Percentiles rank a stretch among this genome's conserved stretches.
These are phyloP conservation scores for Fraxinus cuspidata DNA, from an alignment of 257 asterid species.

Conservation along the genomic window DNA sequence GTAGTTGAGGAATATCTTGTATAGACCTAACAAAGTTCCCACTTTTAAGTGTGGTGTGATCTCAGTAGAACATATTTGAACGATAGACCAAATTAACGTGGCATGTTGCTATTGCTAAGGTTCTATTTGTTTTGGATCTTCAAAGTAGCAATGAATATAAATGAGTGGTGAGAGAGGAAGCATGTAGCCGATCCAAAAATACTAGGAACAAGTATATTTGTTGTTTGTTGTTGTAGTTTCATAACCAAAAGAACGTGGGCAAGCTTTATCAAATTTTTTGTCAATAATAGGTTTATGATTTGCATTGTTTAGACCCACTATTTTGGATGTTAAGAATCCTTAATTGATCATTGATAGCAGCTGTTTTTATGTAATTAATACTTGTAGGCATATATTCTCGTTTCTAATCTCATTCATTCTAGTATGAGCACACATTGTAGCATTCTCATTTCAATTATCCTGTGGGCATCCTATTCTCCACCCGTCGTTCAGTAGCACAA, in stretches of 20 bases:
- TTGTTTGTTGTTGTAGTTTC: background rate
- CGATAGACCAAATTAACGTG: background rate
- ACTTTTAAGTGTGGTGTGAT: background rate
- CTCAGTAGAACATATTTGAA: background rate
- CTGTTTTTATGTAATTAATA: background rate
- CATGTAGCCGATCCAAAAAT: background rate
- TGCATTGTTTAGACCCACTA: slow-evolving; percentile 1
- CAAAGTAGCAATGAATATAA: background rate
- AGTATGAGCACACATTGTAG: background rate
- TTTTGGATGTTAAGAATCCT: slow-evolving; percentile 16
- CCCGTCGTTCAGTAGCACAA: background rate
- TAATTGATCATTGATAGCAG: background rate
- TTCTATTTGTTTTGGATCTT: background rate
- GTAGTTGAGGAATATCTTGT: background rate
- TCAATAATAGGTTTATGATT: background rate
- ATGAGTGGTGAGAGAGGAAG: background rate
- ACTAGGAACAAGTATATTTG: background rate
- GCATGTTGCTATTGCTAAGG: background rate
- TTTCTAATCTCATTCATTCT: background rate
- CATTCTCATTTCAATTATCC: background rate
- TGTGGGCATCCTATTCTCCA: background rate
- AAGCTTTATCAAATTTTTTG: slow-evolving; percentile 1
- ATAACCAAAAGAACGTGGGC: background rate
- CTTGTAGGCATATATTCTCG: background rate
- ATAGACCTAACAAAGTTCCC: background rate